These are phyloP conservation scores for Cucumis melo DNA, from an alignment of 306 rosid species.

Conservation along the genomic window DNA sequence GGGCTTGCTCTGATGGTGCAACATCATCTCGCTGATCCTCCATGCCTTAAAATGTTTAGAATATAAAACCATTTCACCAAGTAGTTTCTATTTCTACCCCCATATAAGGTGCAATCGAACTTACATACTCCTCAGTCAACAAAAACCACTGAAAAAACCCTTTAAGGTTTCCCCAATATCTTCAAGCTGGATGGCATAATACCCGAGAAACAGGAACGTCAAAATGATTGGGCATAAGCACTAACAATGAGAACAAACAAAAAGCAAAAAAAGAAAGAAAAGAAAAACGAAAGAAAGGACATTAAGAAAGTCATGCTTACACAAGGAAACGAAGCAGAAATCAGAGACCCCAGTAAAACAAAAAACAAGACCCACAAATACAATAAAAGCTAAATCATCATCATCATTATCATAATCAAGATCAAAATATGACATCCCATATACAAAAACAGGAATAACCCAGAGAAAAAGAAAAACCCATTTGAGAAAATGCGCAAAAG, in stretches of 20 bases:
- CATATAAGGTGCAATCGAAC: constrained; percentile 39
- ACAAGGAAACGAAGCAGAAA: neutral
- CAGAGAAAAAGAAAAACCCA: neutral
- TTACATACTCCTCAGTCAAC: constrained; percentile 21
- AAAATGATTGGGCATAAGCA: neutral
- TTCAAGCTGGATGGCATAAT: constrained; percentile 59
- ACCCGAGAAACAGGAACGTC: constrained; percentile 30
- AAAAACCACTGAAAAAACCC: constrained; percentile 19
- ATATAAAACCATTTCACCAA: constrained; percentile 70
- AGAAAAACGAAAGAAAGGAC: neutral
- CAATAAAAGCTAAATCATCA: neutral
- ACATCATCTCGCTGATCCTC: constrained; percentile 83
- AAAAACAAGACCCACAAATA: constrained; percentile 3
- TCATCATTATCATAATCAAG: neutral
- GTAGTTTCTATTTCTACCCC: constrained; percentile 50
- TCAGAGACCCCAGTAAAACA: neutral
- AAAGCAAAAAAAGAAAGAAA: neutral
- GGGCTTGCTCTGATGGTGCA: constrained; percentile 79
- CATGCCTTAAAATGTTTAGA: constrained; percentile 61
- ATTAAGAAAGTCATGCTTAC: neutral
- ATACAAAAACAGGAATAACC: neutral
- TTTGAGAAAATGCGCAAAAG: neutral
- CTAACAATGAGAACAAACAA: neutral
- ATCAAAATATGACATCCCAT: neutral
- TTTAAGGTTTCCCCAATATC: constrained; percentile 25